Conservation (phyloP, 306 rosid genomes). For the Gleditsia sinensis region DNA sequence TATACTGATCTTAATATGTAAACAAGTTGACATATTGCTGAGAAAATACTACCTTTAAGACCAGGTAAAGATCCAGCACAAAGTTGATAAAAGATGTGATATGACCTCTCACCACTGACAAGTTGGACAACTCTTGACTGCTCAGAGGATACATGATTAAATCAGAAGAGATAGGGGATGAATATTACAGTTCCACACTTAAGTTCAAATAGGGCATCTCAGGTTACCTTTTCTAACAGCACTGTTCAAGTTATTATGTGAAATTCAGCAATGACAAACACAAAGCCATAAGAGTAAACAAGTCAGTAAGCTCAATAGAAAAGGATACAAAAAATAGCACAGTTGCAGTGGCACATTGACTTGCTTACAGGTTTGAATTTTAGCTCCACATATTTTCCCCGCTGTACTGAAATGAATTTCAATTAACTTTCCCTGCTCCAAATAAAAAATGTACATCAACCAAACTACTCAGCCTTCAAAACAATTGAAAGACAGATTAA, state of each 20-base stretch:
- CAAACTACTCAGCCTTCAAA: slow-evolving; percentile 29
- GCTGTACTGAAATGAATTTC: slow-evolving; percentile 68
- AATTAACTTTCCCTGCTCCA: slow-evolving; percentile 84
- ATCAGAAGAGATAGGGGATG: slow-evolving; percentile 36
- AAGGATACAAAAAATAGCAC: slow-evolving; percentile 22
- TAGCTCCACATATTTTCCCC: slow-evolving; percentile 80
- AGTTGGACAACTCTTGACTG: slow-evolving; percentile 92
- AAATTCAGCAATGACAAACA: slow-evolving; percentile 38
- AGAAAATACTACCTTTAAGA: slow-evolving; percentile 67
- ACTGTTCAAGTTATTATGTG: slow-evolving; percentile 49
- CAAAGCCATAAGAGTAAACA: slow-evolving; percentile 39
- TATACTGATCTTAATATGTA: not conserved
- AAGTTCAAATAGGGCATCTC: slow-evolving; percentile 34
- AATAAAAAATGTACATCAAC: slow-evolving; percentile 35
- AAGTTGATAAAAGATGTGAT: slow-evolving; percentile 91
- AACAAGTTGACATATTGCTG: slow-evolving; percentile 20
- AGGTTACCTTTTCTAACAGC: slow-evolving; percentile 82
- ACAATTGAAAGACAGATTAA: slow-evolving; percentile 1
- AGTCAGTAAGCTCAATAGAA: slow-evolving; percentile 48
- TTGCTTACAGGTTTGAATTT: slow-evolving; percentile 83
- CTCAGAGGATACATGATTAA: slow-evolving; percentile 42
- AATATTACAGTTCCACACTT: slow-evolving; percentile 23
- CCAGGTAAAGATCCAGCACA: slow-evolving; percentile 83
- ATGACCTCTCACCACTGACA: slow-evolving; percentile 77
- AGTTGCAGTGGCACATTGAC: slow-evolving; percentile 25